phyloP scores from a whole-genome alignment of 768 basidiomycete species.

The Mycena latifolia region DNA sequence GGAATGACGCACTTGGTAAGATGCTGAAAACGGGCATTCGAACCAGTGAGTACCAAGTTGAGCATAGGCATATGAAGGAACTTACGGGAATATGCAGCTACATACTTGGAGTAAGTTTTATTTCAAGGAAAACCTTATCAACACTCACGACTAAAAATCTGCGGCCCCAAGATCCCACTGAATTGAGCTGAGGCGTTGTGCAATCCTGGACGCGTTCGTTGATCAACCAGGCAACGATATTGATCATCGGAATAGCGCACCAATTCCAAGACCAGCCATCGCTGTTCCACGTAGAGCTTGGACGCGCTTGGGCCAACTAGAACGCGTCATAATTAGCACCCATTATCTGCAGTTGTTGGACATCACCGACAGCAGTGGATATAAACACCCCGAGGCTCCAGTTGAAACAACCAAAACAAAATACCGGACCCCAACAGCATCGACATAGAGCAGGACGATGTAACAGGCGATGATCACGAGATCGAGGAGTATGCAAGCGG shows the following conservation, averaged over 20 bases:
- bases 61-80: background rate
- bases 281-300: conserved; percentile 39
- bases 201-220: conserved; percentile 8
- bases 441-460: conserved; percentile 36
- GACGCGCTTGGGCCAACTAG: conserved; percentile 38
- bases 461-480: conserved; percentile 37
- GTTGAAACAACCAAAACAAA: conserved; percentile 38
- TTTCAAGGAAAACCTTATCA: background rate
- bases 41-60: background rate
- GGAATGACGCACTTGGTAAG: conserved; percentile 4
- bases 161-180: conserved; percentile 39
- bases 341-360: background rate
- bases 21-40: background rate
- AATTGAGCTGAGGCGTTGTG: conserved; percentile 39
- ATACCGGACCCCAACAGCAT: conserved; percentile 32
- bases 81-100: conserved; percentile 23
- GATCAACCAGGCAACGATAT: background rate
- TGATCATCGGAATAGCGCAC: background rate
- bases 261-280: conserved; percentile 38
- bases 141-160: conserved; percentile 35
- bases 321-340: background rate
- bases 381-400: conserved; percentile 37
- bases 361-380: conserved; percentile 33
- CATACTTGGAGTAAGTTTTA: background rate
- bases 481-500: conserved; percentile 35